Evolutionary conservation across 139 green algal genomes (phyloP), one percentile per base, ranked within the genome.

Genomic region (Chlamydomonas schloesseri): DNA sequence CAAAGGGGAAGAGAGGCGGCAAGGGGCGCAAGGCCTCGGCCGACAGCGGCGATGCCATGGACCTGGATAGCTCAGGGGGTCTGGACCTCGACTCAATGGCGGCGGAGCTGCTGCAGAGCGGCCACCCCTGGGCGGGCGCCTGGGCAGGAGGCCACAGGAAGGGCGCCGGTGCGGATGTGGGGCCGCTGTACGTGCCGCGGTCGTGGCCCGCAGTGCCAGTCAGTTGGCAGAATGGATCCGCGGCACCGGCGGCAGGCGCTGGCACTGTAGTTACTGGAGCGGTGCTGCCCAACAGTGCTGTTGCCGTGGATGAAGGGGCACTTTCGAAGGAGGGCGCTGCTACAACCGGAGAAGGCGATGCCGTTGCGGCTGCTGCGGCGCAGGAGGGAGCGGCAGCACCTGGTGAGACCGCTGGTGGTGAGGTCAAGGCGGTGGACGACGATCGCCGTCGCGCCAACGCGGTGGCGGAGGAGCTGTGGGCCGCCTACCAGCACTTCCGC

Each of bases 401-500:
- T 8, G 42, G 42, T 8, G 42, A 13, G 8, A 50, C 5, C 8
- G 5, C 42, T 8, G 42, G 8, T 50, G 42, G 42, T 8, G 8
- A 50, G 42, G 42, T 5, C 42, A 50, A 50, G 42, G 42, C 42
- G 42, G 8, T 50, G 42, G 42, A 50, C 8, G 42, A 50, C 8
- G 42, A 50, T 8, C 42, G 42, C 42, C 42, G 42, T 8, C 42
- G 42, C 42, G 42, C 42, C 42, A 50, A 8, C 8, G 47, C 78
- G 14, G 62, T 29, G 58, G 29, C 64, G 1, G 64, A n/a, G 11
- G 78, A 84, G 64, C 78, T 84, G 42, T 64, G 42, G 5, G 64
- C 65, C 15, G 42, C 64, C 28, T 84, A 84, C 42, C 65, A 75
- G 64, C 78, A 84, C 46, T 84, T 84, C 65, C 42, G 78, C 6